These are phyloP conservation scores for Paramyrothecium sp. DNA, from an alignment of 2,329 filamentous ascomycete genomes.

Conservation along the genomic window DNA sequence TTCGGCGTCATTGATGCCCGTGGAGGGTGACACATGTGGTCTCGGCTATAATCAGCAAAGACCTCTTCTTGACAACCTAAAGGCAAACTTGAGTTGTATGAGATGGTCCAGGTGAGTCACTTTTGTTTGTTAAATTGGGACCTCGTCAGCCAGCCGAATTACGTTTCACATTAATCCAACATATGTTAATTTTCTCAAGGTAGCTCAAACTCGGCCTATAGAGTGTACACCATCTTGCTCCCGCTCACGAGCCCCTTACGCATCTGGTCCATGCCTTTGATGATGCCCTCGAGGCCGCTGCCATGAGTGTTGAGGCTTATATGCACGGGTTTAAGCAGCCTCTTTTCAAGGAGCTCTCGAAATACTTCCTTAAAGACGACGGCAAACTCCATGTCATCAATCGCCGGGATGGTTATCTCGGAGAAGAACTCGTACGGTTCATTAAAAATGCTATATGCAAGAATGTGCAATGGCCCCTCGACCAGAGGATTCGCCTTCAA, in stretches of 20 bases:
- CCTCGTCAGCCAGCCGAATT: too few relatives aligned
- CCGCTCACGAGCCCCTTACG: background rate
- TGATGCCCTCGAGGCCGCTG: background rate
- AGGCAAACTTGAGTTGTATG: too few relatives aligned
- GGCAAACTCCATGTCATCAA: background rate
- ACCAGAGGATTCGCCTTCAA: background rate
- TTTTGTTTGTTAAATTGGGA: too few relatives aligned
- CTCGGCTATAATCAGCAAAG: too few relatives aligned
- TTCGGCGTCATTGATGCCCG: too few relatives aligned
- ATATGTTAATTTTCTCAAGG: background rate
- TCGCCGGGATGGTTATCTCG: background rate
- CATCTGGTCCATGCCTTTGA: background rate
- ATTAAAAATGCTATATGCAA: background rate
- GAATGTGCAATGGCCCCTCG: background rate
- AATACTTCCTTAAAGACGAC: background rate
- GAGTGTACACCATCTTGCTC: background rate
- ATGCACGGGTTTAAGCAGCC: background rate
- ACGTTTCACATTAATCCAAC: too few relatives aligned
- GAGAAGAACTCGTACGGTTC: background rate
- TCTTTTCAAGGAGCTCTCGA: background rate
- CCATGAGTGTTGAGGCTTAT: background rate
- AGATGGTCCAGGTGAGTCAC: too few relatives aligned
- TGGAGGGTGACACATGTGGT: too few relatives aligned
- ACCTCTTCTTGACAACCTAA: too few relatives aligned
- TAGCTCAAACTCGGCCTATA: background rate